phyloP scores from a whole-genome alignment of 2,329 filamentous ascomycete genomes.

The Pleoardoris graminearum region DNA sequence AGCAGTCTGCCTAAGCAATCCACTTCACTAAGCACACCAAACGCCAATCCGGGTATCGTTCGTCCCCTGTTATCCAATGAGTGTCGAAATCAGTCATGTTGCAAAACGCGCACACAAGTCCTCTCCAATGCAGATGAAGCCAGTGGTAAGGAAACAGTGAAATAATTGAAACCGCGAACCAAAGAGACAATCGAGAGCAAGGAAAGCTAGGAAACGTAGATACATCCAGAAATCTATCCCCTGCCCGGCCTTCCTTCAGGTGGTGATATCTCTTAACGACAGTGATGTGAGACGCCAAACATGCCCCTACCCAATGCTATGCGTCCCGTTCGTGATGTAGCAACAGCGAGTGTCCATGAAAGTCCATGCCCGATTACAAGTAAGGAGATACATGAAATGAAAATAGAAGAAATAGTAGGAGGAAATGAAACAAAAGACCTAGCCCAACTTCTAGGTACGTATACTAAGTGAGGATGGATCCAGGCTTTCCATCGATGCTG shows the following conservation, averaged over 20 bases:
- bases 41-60: neutral
- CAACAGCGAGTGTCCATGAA: slow-evolving; percentile 2
- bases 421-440: slow-evolving; percentile 4
- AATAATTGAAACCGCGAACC: slow-evolving; percentile 5
- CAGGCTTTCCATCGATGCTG: slow-evolving; percentile 5
- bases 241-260: neutral
- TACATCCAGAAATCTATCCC: slow-evolving; percentile 19
- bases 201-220: slow-evolving; percentile 11
- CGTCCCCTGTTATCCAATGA: neutral
- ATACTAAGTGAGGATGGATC: neutral
- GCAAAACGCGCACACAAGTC: slow-evolving; percentile 4
- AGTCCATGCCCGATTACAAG: slow-evolving; percentile 1
- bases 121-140: slow-evolving; percentile 6
- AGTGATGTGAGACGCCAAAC: slow-evolving; percentile 9
- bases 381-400: neutral
- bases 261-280: slow-evolving; percentile 7
- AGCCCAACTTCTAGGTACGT: slow-evolving; percentile 20
- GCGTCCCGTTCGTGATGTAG: neutral
- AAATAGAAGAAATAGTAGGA: neutral
- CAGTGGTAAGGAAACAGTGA: slow-evolving; percentile 6
- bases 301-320: slow-evolving; percentile 5
- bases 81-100: slow-evolving; percentile 1
- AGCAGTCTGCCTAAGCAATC: too few species aligned
- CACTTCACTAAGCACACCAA: too few species aligned
- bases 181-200: slow-evolving; percentile 10